These are phyloP conservation scores for Lentinula detonsa DNA, from an alignment of 768 basidiomycete genomes.

Conservation along the genomic window DNA sequence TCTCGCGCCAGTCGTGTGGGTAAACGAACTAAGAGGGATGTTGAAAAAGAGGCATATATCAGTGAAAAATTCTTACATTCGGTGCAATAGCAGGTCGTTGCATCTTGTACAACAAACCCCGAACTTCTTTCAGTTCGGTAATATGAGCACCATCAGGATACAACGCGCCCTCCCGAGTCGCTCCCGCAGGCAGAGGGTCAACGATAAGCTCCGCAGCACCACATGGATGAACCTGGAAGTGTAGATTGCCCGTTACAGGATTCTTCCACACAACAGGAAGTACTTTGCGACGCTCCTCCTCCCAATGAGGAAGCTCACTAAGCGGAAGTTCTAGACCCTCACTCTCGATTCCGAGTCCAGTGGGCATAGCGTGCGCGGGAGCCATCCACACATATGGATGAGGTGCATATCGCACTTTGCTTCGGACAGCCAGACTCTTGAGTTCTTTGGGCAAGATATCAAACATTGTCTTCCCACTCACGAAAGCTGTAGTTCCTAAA, in stretches of 20 bases:
- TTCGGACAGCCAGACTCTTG: constrained; percentile 77
- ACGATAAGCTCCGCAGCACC: constrained; percentile 63
- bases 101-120: constrained; percentile 76
- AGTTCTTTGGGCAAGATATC: constrained; percentile 62
- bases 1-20: constrained; percentile 53
- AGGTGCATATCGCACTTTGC: constrained; percentile 73
- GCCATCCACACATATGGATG: constrained; percentile 94
- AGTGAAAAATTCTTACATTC: constrained; percentile 18
- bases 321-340: constrained; percentile 69
- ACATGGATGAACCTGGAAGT: constrained; percentile 89
- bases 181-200: constrained; percentile 63
- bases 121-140: constrained; percentile 65
- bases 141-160: constrained; percentile 82
- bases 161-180: constrained; percentile 53
- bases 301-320: constrained; percentile 76
- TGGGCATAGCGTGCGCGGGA: constrained; percentile 62
- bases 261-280: constrained; percentile 83
- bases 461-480: constrained; percentile 80
- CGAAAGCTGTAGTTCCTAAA: constrained; percentile 82
- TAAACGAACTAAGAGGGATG: constrained; percentile 36
- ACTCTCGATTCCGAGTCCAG: constrained; percentile 76
- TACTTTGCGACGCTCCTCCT: constrained; percentile 66
- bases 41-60: background rate
- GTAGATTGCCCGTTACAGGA: constrained; percentile 73
- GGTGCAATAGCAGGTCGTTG: constrained; percentile 89